Conservation (phyloP, 768 basidiomycete genomes). For the Termitomyces eurrhizus region DNA sequence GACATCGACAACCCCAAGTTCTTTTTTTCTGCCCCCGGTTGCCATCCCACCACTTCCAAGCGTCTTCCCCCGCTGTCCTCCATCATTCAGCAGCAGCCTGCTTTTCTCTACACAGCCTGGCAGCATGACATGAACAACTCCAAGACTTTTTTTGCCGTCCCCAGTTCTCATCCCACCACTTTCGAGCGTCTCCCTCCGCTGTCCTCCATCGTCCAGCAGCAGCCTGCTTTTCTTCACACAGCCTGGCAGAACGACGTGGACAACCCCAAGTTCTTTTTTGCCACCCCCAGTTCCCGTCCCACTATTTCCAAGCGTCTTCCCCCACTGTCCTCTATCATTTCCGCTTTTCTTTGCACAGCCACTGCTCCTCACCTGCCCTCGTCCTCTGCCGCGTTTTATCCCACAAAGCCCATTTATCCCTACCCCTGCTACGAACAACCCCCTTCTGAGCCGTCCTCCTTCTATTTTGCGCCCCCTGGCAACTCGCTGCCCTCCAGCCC, state of each 20-base stretch:
- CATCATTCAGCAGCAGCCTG: slow-evolving; percentile 38
- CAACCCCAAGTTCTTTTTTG: background rate
- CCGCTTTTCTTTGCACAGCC: no score
- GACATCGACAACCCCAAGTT: no score
- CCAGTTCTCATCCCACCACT: slow-evolving; percentile 1
- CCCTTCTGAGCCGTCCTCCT: slow-evolving; percentile 54
- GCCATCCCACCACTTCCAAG: slow-evolving; percentile 54
- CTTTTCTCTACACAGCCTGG: slow-evolving; percentile 1
- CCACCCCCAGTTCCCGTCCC: slow-evolving; percentile 5
- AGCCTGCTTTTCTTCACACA: background rate
- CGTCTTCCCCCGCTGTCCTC: no score
- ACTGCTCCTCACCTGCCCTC: no score
- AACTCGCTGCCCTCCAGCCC: slow-evolving; percentile 30
- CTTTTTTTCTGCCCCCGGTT: slow-evolving; percentile 30
- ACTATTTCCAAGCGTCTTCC: no score
- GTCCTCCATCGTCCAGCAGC: slow-evolving; percentile 53
- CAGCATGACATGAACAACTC: no score
- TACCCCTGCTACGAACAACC: slow-evolving; percentile 14
- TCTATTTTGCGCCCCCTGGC: slow-evolving; percentile 72
- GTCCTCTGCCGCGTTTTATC: background rate
- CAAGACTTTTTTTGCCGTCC: no score
- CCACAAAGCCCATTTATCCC: slow-evolving; percentile 10
- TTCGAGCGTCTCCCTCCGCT: slow-evolving; percentile 46
- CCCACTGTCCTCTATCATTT: background rate
- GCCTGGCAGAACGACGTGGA: no score